Evolutionary conservation across 768 basidiomycete genomes (phyloP).

Genomic region (Kwoniella bestiolae): DNA sequence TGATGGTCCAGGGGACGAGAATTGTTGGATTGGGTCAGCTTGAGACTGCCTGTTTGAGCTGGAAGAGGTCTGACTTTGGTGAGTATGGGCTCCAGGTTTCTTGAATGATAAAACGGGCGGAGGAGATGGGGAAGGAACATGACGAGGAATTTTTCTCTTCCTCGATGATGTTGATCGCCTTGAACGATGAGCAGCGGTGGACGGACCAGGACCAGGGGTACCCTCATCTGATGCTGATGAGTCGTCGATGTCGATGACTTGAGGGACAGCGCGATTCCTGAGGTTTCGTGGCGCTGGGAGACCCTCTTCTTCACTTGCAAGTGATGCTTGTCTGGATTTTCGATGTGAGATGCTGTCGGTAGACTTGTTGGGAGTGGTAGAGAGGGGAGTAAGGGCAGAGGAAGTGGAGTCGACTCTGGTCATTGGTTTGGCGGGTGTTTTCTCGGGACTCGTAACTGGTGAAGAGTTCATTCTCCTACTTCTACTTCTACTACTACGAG

Average conservation of each 20-base stretch:
- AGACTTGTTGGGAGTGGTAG: background rate
- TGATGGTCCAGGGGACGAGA: constrained; percentile 15
- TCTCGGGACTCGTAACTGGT: background rate
- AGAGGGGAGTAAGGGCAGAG: background rate
- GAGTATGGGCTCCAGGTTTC: background rate
- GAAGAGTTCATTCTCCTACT: background rate
- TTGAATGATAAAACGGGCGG: background rate
- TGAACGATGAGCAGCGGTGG: constrained; percentile 9
- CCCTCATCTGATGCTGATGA: background rate
- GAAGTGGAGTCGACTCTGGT: background rate
- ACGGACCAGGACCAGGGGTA: constrained; percentile 17
- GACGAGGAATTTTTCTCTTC: too few relatives aligned
- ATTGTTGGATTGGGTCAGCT: constrained; percentile 27
- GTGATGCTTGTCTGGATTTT: too few relatives aligned
- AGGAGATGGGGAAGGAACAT: background rate
- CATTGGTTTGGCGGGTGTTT: too few relatives aligned
- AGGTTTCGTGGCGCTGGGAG: too few relatives aligned
- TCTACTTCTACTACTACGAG: background rate
- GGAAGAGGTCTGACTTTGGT: background rate
- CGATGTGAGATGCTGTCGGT: background rate
- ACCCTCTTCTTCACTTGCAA: too few relatives aligned
- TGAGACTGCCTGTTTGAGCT: background rate
- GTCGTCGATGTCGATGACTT: too few relatives aligned
- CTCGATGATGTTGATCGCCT: background rate
- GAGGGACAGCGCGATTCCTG: too few relatives aligned